Conservation (phyloP, 2,329 filamentous ascomycete species). For the Orbilia oligospora region DNA sequence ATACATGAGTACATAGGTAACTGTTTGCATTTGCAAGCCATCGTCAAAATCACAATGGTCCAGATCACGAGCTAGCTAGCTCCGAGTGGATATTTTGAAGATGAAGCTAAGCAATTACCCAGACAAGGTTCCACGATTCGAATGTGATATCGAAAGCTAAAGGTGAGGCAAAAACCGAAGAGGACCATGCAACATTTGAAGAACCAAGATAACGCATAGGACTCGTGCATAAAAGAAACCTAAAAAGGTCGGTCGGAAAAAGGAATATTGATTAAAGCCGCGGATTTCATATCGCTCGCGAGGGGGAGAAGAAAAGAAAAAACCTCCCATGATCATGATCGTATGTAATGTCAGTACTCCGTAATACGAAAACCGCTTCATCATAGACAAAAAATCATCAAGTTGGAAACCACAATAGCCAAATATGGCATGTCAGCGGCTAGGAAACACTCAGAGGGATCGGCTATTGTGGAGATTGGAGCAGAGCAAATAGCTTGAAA, state of each 20-base stretch:
- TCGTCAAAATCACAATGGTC: constrained; percentile 23
- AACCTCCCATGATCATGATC: constrained; percentile 44
- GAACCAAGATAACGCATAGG: constrained; percentile 35
- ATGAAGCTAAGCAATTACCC: constrained; percentile 37
- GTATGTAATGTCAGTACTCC: not conserved
- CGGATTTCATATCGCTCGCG: constrained; percentile 9
- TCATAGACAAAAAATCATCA: constrained; percentile 23
- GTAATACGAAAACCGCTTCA: constrained; percentile 55
- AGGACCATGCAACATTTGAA: constrained; percentile 24
- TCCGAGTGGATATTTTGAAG: constrained; percentile 27
- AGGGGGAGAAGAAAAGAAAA: constrained; percentile 1
- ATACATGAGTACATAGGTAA: not conserved
- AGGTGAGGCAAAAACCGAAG: constrained; percentile 56
- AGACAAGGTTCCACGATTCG: constrained; percentile 40
- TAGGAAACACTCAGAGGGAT: constrained; percentile 39
- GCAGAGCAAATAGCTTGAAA: constrained; percentile 29
- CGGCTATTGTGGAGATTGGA: constrained; percentile 61
- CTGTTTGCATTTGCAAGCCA: not conserved
- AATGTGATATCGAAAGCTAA: constrained; percentile 42
- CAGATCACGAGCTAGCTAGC: constrained; percentile 45
- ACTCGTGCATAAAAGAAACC: constrained; percentile 16
- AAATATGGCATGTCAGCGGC: constrained; percentile 61
- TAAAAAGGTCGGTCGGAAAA: not conserved
- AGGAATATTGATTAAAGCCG: constrained; percentile 2
- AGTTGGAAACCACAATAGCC: constrained; percentile 50